Base-by-base conservation (phyloP, 352 stramenopile species). In the Phytophthora pinifolia region DNA sequence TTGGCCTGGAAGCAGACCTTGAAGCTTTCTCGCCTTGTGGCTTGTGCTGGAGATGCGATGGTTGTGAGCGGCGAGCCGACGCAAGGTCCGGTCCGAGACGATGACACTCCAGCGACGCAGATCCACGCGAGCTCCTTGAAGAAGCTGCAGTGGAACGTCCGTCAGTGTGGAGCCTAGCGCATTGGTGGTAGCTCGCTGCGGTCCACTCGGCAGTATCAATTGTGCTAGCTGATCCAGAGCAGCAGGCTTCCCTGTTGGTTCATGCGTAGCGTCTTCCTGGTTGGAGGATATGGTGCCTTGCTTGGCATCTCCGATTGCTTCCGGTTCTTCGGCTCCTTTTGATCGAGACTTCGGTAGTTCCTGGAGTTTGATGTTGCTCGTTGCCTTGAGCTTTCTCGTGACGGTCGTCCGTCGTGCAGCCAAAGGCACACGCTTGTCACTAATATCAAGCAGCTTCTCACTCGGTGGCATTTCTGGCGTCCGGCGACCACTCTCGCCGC, bases 101-200 rank as follows among this genome's bases (percentile, higher is more conserved):
- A 91, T 73, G 4, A 79, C 71, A 6, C 76, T 91, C 80, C 83
- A 93, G 14, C 72, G 71, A 52, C 63, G 82, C 7, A 93, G 53
- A 46, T 74, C 67, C 15, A 91, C 69, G 22, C 77, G 53, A 14
- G 65, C 37, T 14, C 57, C 54, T 48, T 91, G 79, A 7, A 91
- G 53, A 22, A 89, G 80, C 46, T 89, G 76, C 10, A 78, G 69
- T 10, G 83, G 83, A 29, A 93, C 64, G 39, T 86, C 76, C n/a
- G 43, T 51, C 6, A 60, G 54, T 8, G 51, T 34, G 30, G 42
- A 41, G 37, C 41, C 25, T 9, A 41, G 15, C 1, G 8, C 20
- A 13, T 49, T 44, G 51, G 8, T 45, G 20, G n/a, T 37, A 1
- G 31, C 29, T 34, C 60, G 34, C 2, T 63, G 41, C 6, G 61